These are phyloP conservation scores for Saprolegnia diclina DNA, from an alignment of 352 stramenopile species.

Conservation along the genomic window DNA sequence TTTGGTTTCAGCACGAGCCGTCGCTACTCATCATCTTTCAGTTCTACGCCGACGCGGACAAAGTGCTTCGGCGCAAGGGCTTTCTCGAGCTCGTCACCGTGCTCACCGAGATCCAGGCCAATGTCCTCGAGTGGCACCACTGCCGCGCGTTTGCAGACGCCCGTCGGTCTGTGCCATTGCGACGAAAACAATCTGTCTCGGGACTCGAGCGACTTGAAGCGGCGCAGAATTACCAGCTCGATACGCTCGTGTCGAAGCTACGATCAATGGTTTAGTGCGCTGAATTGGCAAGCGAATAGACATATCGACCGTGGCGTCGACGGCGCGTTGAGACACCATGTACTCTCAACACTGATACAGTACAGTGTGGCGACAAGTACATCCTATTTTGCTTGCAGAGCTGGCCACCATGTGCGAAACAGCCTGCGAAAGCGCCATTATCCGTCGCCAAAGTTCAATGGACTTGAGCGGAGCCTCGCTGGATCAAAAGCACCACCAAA, in stretches of 20 bases:
- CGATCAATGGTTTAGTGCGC: conserved; percentile 25
- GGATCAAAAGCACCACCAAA: no score
- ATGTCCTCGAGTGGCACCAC: conserved; percentile 44
- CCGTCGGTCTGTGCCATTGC: neutral
- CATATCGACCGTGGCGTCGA: no score
- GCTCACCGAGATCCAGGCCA: conserved; percentile 45
- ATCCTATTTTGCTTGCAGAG: no score
- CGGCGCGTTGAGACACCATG: conserved; percentile 45
- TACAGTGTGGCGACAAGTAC: no score
- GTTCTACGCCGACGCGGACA: conserved; percentile 25
- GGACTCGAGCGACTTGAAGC: conserved; percentile 37
- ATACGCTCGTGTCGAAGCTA: conserved; percentile 41
- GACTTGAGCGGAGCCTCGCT: no score
- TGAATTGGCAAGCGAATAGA: conserved; percentile 16
- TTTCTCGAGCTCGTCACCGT: conserved; percentile 62
- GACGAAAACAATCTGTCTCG: conserved; percentile 11
- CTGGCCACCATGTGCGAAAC: no score
- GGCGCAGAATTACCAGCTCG: conserved; percentile 43
- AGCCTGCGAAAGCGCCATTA: no score
- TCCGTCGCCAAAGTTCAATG: no score
- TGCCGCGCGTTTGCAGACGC: conserved; percentile 33
- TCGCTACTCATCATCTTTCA: conserved; percentile 40
- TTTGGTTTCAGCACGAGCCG: conserved; percentile 47
- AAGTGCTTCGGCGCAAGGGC: conserved; percentile 38
- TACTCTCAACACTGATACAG: no score